Evolutionary conservation across 2,329 filamentous ascomycete genomes (phyloP).

Genomic region (Fusarium marasasianum): DNA sequence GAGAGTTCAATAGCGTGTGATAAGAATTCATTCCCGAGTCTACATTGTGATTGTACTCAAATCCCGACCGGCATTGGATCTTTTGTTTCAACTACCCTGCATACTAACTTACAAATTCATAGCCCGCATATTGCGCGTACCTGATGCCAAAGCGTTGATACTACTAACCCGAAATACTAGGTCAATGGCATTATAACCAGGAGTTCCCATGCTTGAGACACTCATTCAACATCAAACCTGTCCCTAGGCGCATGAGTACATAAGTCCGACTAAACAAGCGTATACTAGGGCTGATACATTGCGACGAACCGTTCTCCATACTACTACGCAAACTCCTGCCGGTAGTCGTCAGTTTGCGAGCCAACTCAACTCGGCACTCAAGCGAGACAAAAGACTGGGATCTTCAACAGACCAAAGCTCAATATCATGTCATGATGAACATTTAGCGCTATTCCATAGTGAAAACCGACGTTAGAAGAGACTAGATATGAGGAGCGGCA

Average conservation of each 20-base stretch:
- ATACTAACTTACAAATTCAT: slow-evolving; percentile 1
- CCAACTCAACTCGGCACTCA: slow-evolving; percentile 20
- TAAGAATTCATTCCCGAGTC: slow-evolving; percentile 2
- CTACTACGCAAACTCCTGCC: slow-evolving; percentile 22
- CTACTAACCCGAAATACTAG: slow-evolving; percentile 1
- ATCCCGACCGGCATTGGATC: background rate
- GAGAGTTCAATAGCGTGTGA: slow-evolving; percentile 3
- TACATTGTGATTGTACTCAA: slow-evolving; percentile 1
- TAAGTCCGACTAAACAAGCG: slow-evolving; percentile 11
- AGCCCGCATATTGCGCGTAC: slow-evolving; percentile 17
- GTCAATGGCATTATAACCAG: slow-evolving; percentile 1
- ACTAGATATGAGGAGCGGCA: slow-evolving; percentile 16
- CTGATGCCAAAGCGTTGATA: background rate
- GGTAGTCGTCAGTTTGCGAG: slow-evolving; percentile 17
- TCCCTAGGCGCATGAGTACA: slow-evolving; percentile 15
- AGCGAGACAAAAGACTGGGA: slow-evolving; percentile 21
- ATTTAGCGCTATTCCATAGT: slow-evolving; percentile 11
- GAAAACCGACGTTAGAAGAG: slow-evolving; percentile 10
- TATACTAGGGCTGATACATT: slow-evolving; percentile 18
- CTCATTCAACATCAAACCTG: slow-evolving; percentile 6
- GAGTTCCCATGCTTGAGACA: slow-evolving; percentile 12
- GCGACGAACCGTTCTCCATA: slow-evolving; percentile 11
- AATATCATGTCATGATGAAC: slow-evolving; percentile 35
- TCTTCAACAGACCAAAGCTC: slow-evolving; percentile 19
- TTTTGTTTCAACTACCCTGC: slow-evolving; percentile 29